These are phyloP conservation scores for Fagus sylvatica DNA, from an alignment of 306 rosid species.

Conservation along the genomic window DNA sequence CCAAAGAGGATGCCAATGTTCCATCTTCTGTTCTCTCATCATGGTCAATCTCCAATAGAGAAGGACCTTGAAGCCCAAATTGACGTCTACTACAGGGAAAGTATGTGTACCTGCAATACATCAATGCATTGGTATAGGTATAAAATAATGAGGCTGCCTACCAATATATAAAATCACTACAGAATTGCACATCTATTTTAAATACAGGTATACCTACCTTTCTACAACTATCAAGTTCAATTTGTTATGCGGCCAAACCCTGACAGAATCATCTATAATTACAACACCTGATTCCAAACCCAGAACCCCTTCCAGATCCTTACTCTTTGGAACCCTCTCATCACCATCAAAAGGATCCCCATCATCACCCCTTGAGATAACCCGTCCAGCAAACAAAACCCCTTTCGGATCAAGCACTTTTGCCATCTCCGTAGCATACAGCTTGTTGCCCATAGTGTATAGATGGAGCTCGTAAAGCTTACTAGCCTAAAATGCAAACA, in stretches of 20 bases:
- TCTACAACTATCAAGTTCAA: constrained; percentile 95
- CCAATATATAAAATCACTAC: constrained; percentile 14
- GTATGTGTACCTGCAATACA: constrained; percentile 74
- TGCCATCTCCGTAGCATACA: constrained; percentile 99
- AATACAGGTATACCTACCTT: constrained; percentile 52
- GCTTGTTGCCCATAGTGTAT: constrained; percentile 98
- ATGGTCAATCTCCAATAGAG: constrained; percentile 91
- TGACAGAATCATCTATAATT: constrained; percentile 93
- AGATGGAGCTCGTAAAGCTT: constrained; percentile 94
- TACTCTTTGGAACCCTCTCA: constrained; percentile 86
- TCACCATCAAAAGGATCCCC: constrained; percentile 74
- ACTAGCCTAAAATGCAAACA: constrained; percentile 71
- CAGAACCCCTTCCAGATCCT: constrained; percentile 98
- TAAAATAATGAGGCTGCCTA: constrained; percentile 27
- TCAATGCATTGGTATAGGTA: constrained; percentile 1
- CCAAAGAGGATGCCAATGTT: constrained; percentile 84
- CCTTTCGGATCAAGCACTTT: constrained; percentile 96
- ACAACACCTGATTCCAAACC: constrained; percentile 98
- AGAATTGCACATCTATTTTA: constrained; percentile 6
- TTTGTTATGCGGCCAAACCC: constrained; percentile 99
- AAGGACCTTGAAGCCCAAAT: constrained; percentile 93
- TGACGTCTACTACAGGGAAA: constrained; percentile 98
- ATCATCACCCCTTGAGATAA: constrained; percentile 94
- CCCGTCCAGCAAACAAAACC: constrained; percentile 82
- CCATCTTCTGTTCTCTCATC: constrained; percentile 97